Evolutionary conservation across 306 rosid species (phyloP).

Genomic region (Herpetospermum pedunculosum): DNA sequence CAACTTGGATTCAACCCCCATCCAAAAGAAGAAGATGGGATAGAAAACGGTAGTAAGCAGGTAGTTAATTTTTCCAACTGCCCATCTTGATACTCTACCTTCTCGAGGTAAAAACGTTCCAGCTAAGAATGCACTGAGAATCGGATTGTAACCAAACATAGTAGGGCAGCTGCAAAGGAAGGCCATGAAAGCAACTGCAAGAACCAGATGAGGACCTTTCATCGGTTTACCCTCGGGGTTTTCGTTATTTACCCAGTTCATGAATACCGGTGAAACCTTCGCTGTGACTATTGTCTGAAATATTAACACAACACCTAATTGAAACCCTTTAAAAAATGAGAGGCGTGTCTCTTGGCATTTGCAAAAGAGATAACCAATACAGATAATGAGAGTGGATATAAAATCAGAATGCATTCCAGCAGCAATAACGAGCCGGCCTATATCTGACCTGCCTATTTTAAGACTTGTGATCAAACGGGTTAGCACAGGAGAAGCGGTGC

Average conservation of each 20-base stretch:
- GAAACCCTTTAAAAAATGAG: not conserved
- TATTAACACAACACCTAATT: constrained; percentile 25
- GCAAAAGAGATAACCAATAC: constrained; percentile 40
- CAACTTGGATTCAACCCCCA: constrained; percentile 63
- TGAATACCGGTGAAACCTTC: constrained; percentile 45
- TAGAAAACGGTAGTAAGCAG: constrained; percentile 45
- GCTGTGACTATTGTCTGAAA: constrained; percentile 44
- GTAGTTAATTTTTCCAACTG: constrained; percentile 58
- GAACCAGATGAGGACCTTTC: constrained; percentile 77
- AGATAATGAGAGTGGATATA: constrained; percentile 43
- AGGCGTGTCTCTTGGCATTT: not conserved
- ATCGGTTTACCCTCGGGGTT: constrained; percentile 86
- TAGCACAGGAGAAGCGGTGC: constrained; percentile 79
- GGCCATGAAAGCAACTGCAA: constrained; percentile 71
- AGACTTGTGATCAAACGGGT: constrained; percentile 57
- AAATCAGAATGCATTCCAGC: constrained; percentile 89
- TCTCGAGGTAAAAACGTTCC: constrained; percentile 72
- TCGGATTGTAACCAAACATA: constrained; percentile 44
- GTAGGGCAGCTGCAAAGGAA: constrained; percentile 45
- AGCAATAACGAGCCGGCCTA: constrained; percentile 68
- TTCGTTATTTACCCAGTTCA: constrained; percentile 85
- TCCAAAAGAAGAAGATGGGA: constrained; percentile 88
- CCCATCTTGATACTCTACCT: constrained; percentile 84
- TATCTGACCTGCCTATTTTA: constrained; percentile 83
- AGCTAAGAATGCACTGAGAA: constrained; percentile 71